phyloP scores from a whole-genome alignment of 2,329 filamentous ascomycete species.

The Ilyonectria destructans region DNA sequence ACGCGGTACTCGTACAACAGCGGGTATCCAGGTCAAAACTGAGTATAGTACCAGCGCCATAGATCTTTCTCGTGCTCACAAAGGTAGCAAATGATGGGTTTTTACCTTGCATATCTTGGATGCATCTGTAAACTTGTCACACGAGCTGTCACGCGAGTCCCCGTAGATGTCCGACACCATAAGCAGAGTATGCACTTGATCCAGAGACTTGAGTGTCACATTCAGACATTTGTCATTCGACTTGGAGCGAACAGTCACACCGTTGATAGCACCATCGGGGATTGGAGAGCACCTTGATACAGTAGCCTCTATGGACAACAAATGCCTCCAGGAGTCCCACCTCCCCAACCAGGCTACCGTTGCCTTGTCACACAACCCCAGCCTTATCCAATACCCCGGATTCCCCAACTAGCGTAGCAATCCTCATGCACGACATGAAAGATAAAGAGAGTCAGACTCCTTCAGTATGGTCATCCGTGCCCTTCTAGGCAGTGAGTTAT shows the following conservation, averaged over 20 bases:
- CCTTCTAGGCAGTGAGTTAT: slow-evolving; percentile 7
- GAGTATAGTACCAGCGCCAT: neutral
- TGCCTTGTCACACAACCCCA: slow-evolving; percentile 12
- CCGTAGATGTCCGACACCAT: neutral
- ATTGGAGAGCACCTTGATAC: too few relatives aligned
- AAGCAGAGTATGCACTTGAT: neutral
- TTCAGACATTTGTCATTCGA: neutral
- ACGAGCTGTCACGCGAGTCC: slow-evolving; percentile 31
- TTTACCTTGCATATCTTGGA: neutral
- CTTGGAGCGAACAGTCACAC: neutral
- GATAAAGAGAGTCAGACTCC: slow-evolving; percentile 1
- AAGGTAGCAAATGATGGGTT: slow-evolving; percentile 4
- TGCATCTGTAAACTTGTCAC: slow-evolving; percentile 25
- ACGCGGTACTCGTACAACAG: too few relatives aligned
- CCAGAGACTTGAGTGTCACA: neutral
- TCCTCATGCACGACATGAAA: slow-evolving; percentile 25
- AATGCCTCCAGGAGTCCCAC: neutral
- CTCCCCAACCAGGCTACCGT: neutral
- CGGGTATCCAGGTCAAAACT: neutral
- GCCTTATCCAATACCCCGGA: slow-evolving; percentile 15
- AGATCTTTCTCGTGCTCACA: neutral
- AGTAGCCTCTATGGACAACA: neutral
- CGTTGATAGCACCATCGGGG: neutral
- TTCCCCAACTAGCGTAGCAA: slow-evolving; percentile 17
- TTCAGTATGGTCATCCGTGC: neutral